A percentile compares a stretch with the other conserved stretches of the same genome.
These are phyloP conservation scores for Plasmopara halstedii DNA, from an alignment of 352 stramenopile species.

Conservation along the genomic window DNA sequence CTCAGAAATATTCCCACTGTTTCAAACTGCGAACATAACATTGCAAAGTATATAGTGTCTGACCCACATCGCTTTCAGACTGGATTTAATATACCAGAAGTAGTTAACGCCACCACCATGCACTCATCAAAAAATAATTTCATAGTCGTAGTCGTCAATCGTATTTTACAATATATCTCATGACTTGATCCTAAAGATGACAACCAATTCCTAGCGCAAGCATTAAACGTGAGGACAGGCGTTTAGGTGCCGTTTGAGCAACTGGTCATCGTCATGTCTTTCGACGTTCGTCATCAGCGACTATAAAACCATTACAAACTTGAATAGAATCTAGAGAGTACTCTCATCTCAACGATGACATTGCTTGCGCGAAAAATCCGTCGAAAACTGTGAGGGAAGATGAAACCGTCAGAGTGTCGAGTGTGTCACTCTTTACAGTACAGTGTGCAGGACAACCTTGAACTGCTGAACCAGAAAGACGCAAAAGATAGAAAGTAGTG, in stretches of 20 bases:
- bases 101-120: no score
- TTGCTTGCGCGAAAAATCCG: constrained; percentile 21
- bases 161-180: constrained; percentile 1
- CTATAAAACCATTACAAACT: constrained; percentile 1
- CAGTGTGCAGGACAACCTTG: constrained; percentile 23
- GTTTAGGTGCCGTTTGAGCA: constrained; percentile 19
- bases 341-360: constrained; percentile 19
- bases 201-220: constrained; percentile 2
- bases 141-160: not conserved
- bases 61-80: no score
- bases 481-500: constrained; percentile 16
- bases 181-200: no score
- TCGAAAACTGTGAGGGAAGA: constrained; percentile 18
- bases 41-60: no score
- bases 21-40: no score
- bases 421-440: constrained; percentile 24
- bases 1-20: no score
- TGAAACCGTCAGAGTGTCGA: constrained; percentile 17
- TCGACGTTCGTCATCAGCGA: not conserved
- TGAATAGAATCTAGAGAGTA: constrained; percentile 1
- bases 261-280: not conserved
- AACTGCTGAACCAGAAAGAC: constrained; percentile 18
- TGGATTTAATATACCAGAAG: no score
- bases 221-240: constrained; percentile 7
- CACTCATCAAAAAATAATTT: not conserved